Base-by-base conservation (phyloP, 2,329 filamentous ascomycete species). In the Paracamarosporium sp. region DNA sequence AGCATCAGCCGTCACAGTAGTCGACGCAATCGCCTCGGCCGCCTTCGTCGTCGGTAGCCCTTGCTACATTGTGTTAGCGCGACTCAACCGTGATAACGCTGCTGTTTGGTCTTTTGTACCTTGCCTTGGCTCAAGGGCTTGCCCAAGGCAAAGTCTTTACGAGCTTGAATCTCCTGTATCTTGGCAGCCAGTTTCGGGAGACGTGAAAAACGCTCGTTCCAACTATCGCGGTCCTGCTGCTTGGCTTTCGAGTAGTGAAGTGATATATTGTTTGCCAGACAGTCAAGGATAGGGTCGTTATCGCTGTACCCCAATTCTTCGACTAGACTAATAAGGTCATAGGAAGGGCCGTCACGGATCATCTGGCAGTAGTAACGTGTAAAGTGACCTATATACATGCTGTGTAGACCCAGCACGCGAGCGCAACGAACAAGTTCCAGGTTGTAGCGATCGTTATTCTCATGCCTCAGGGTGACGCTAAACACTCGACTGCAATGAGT, bases 381-480 rank as follows among this genome's bases (percentile, higher is more conserved):
- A 50, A 74, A 73, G 52, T 74, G 72, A 0, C 63, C 66, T 1
- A 74, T 57, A 27, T 74, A 74, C n/a, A 62, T 67, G 52, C 65
- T 68, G 46, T 69, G 65, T 2, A 73, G 45, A 5, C 70, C 71
- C 1, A 73, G 50, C 1, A 66, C 61, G 5, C 68, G 65, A 2
- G 69, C 59, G 3, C 67, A 67, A 12, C 59, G 67, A 28, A 68
- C 65, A 48, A 73, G 63, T 4, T 61, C 50, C 2, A 73, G 33
- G 27, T 74, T 71, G 48, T 66, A 60, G 11, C 53, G 40, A 22
- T 73, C 65, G 22, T 54, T 36, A 11, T 59, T 56, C 4, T 62
- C 51, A 1, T 61, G 55, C 13, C n/a, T 41, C 5, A 74, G 50
- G 0, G 56, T 63, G 22, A 73, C 15, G 8, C 67, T 71, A 57